Conservation (phyloP, 2,329 filamentous ascomycete genomes). For the Phyllosticta paracitricarpa region DNA sequence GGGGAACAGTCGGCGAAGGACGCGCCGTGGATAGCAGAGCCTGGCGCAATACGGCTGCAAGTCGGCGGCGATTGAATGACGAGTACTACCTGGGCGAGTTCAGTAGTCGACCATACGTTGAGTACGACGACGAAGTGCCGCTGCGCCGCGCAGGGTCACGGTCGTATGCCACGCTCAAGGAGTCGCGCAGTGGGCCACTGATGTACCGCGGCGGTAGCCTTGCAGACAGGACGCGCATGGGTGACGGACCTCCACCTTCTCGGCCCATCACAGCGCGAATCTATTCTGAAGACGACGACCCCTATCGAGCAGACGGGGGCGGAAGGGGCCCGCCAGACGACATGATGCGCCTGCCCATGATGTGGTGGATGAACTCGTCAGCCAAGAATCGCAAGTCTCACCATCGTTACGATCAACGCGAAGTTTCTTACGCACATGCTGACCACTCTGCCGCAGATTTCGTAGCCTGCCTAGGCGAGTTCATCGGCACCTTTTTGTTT, state of each 20-base stretch:
- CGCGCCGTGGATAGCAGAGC: neutral
- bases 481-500: slow-evolving; percentile 32
- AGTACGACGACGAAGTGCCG: slow-evolving; percentile 5
- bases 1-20: slow-evolving; percentile 1
- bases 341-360: slow-evolving; percentile 22
- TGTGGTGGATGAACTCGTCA: slow-evolving; percentile 27
- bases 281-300: slow-evolving; percentile 1
- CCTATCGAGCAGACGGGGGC: neutral
- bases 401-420: no score
- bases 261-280: neutral
- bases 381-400: slow-evolving; percentile 24
- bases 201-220: neutral
- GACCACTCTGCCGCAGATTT: slow-evolving; percentile 14
- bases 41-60: slow-evolving; percentile 1
- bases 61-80: slow-evolving; percentile 1
- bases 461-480: slow-evolving; percentile 27
- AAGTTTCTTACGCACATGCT: no score
- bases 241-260: neutral
- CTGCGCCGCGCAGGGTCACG: neutral
- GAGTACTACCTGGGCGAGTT: slow-evolving; percentile 4
- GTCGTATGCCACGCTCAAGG: neutral
- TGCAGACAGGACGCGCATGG: neutral
- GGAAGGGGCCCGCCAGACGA: neutral
- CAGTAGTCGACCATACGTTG: neutral
- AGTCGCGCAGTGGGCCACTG: neutral